Evolutionary conservation across 176 grass and related monocot species (phyloP).

Genomic region (Rhynchospora pubera): DNA sequence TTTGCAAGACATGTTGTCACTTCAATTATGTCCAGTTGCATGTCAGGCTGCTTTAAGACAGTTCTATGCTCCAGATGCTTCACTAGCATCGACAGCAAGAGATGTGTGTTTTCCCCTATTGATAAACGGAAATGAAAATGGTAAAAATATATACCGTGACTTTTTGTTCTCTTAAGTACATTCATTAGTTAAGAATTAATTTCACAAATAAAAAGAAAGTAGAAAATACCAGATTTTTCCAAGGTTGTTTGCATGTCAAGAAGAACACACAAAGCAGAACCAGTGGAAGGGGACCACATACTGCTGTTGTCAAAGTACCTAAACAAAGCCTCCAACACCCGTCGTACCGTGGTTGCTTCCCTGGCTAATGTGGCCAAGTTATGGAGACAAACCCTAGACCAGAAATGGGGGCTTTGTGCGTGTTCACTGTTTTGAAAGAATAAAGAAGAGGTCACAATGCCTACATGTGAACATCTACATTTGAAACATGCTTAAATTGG

Average conservation of each 20-base stretch:
- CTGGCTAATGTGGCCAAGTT: slow-evolving; percentile 95
- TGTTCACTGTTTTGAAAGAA: slow-evolving; percentile 55
- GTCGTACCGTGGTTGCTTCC: slow-evolving; percentile 74
- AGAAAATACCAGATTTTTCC: slow-evolving; percentile 65
- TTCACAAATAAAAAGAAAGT: background rate
- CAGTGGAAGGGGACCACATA: slow-evolving; percentile 69
- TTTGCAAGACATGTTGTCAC: slow-evolving; percentile 61
- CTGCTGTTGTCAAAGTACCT: slow-evolving; percentile 86
- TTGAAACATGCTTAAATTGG: slow-evolving; percentile 48
- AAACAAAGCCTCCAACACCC: slow-evolving; percentile 91
- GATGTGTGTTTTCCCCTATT: slow-evolving; percentile 81
- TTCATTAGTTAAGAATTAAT: slow-evolving; percentile 18
- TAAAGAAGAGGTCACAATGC: slow-evolving; percentile 1
- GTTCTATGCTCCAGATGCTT: slow-evolving; percentile 95
- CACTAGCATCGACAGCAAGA: slow-evolving; percentile 73
- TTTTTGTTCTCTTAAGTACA: background rate
- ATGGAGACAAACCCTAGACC: slow-evolving; percentile 92
- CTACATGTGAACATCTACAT: background rate
- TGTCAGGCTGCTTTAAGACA: slow-evolving; percentile 65
- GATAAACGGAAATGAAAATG: slow-evolving; percentile 19
- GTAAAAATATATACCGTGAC: slow-evolving; percentile 26
- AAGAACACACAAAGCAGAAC: slow-evolving; percentile 69
- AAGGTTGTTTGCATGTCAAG: slow-evolving; percentile 90
- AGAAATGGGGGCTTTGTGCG: slow-evolving; percentile 67
- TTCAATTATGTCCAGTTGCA: slow-evolving; percentile 73